These are phyloP conservation scores for Anthostomella pinea DNA, from an alignment of 2,329 filamentous ascomycete genomes.

Conservation along the genomic window DNA sequence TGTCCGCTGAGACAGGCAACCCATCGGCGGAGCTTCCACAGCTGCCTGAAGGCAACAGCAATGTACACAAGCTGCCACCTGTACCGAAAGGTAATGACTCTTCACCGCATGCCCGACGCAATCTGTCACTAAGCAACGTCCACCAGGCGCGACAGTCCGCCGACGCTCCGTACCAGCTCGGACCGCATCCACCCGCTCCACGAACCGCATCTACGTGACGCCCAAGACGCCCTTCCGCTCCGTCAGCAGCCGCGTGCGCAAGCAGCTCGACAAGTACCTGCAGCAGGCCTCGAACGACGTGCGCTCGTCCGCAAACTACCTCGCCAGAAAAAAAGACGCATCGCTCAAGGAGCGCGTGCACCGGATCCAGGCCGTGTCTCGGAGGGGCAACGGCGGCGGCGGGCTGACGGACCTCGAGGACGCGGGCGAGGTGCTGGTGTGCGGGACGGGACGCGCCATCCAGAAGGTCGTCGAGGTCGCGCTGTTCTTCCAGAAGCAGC, in stretches of 20 bases:
- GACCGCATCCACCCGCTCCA: slow-evolving; percentile 36
- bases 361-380: slow-evolving; percentile 34
- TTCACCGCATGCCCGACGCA: not conserved
- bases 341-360: slow-evolving; percentile 46
- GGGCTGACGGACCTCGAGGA: slow-evolving; percentile 33
- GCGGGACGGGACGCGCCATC: slow-evolving; percentile 67
- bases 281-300: slow-evolving; percentile 30
- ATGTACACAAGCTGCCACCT: slow-evolving; percentile 26
- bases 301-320: slow-evolving; percentile 30
- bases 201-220: slow-evolving; percentile 60
- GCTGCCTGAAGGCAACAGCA: slow-evolving; percentile 14
- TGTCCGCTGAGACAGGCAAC: too few relatives aligned
- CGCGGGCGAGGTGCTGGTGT: slow-evolving; percentile 52
- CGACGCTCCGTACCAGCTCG: slow-evolving; percentile 47
- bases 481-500: slow-evolving; percentile 61
- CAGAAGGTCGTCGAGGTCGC: slow-evolving; percentile 61
- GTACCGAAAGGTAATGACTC: slow-evolving; percentile 33
- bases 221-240: slow-evolving; percentile 65
- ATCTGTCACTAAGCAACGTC: slow-evolving; percentile 17
- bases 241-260: slow-evolving; percentile 61
- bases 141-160: slow-evolving; percentile 45
- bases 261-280: slow-evolving; percentile 56
- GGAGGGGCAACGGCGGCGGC: slow-evolving; percentile 25
- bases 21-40: slow-evolving; percentile 10
- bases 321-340: slow-evolving; percentile 46